phyloP scores from a whole-genome alignment of 371 early-diverging fungal species.

The Haplosporangium sp. region DNA sequence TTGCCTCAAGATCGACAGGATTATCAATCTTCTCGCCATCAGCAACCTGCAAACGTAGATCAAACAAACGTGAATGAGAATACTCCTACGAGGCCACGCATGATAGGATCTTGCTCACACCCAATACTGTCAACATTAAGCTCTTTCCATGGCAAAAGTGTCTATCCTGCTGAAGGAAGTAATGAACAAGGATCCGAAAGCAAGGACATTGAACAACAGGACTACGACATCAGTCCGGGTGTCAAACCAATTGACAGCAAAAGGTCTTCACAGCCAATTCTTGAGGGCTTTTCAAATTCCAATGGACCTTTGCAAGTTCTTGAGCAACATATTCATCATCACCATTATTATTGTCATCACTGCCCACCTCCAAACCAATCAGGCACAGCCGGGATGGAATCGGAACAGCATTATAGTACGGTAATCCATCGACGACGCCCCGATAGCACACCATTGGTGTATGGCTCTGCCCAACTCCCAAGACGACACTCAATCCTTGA shows the following conservation, averaged over 20 bases:
- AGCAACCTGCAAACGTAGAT: not conserved
- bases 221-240: not conserved
- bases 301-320: slow-evolving; percentile 18
- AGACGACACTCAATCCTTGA: not conserved
- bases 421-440: slow-evolving; percentile 15
- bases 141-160: not conserved
- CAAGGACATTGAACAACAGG: slow-evolving; percentile 8
- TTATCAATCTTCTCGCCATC: not conserved
- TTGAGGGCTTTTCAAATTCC: slow-evolving; percentile 2
- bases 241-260: slow-evolving; percentile 8
- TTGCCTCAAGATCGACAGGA: not conserved
- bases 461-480: not conserved
- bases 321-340: slow-evolving; percentile 37
- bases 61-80: not conserved
- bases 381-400: not conserved
- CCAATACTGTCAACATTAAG: slow-evolving; percentile 23
- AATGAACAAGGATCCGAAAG: slow-evolving; percentile 3
- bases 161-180: not conserved
- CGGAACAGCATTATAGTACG: slow-evolving; percentile 10
- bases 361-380: slow-evolving; percentile 23
- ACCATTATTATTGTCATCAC: slow-evolving; percentile 36
- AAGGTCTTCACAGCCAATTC: slow-evolving; percentile 3
- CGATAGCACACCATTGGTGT: slow-evolving; percentile 15
- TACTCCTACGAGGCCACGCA: not conserved
- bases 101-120: slow-evolving; percentile 23